These are phyloP conservation scores for Aegilops umbellulata DNA, from an alignment of 176 grass and related monocot species.

Conservation along the genomic window DNA sequence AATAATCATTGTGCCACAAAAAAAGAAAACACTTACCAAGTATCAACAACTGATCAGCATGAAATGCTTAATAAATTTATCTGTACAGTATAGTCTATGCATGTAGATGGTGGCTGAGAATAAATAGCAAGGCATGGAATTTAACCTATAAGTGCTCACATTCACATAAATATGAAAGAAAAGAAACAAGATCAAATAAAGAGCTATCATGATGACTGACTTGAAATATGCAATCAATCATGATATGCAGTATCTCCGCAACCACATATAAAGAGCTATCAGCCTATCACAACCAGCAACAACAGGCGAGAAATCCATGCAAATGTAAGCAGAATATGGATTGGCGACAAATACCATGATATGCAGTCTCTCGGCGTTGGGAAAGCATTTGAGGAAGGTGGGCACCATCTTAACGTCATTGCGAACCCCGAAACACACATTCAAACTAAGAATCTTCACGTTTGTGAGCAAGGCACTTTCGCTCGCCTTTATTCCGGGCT, in stretches of 20 bases:
- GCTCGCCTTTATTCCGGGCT: neutral
- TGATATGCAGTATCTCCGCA: neutral
- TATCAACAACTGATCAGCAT: too few relatives aligned
- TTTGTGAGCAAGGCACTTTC: neutral
- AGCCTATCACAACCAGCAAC: too few relatives aligned
- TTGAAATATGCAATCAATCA: neutral
- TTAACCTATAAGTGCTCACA: too few relatives aligned
- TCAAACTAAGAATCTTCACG: neutral
- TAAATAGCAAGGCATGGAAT: too few relatives aligned
- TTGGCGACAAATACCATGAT: neutral
- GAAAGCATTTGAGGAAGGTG: slow-evolving; percentile 25
- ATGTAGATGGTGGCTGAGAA: too few relatives aligned
- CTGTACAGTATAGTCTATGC: too few relatives aligned
- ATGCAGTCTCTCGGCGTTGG: neutral
- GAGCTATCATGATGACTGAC: neutral
- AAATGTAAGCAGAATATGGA: too few relatives aligned
- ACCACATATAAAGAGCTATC: neutral
- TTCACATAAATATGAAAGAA: neutral
- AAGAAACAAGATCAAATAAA: neutral
- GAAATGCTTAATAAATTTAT: too few relatives aligned
- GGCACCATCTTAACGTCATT: slow-evolving; percentile 10
- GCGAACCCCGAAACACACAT: neutral
- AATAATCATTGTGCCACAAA: too few relatives aligned
- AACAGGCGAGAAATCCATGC: too few relatives aligned
- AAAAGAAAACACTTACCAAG: too few relatives aligned